phyloP scores from a whole-genome alignment of 1,284 basidiomycete species.

The Trichosporon inkin region DNA sequence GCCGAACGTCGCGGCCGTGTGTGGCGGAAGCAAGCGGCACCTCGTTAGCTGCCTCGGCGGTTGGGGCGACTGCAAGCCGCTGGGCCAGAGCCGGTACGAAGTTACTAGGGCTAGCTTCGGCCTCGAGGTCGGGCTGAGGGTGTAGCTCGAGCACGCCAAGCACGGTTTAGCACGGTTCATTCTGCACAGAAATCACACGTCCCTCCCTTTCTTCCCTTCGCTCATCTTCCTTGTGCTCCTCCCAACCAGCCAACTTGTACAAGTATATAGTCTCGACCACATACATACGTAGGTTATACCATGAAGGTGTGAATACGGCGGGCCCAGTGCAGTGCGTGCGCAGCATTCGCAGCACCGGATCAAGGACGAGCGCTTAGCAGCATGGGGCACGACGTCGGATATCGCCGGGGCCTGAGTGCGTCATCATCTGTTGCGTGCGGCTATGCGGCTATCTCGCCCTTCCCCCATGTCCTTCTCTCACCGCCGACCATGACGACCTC shows the following conservation, averaged over 20 bases:
- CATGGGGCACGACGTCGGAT: background rate
- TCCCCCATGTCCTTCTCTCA: background rate
- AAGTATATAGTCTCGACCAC: slow-evolving; percentile 2
- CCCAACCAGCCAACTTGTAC: slow-evolving; percentile 1
- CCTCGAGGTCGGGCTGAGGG: slow-evolving; percentile 6
- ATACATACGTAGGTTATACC: slow-evolving; percentile 3
- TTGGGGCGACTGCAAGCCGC: slow-evolving; percentile 42
- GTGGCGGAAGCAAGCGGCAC: slow-evolving; percentile 57
- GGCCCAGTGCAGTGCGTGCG: background rate
- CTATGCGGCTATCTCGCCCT: background rate
- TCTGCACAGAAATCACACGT: background rate
- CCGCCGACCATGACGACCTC: background rate
- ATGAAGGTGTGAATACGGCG: background rate
- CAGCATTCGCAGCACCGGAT: background rate
- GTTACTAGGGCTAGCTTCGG: slow-evolving; percentile 7
- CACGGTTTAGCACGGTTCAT: background rate
- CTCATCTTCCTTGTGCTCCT: background rate
- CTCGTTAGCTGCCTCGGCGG: slow-evolving; percentile 46
- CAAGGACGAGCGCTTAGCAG: background rate
- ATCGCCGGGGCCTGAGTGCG: slow-evolving; percentile 7
- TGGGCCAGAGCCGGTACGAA: background rate
- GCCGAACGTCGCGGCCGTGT: slow-evolving; percentile 57
- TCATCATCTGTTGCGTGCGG: background rate
- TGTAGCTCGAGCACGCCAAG: background rate
- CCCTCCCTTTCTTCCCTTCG: background rate